Evolutionary conservation across 202 grass and related monocot genomes (phyloP).

Genomic region (Zizania palustris): DNA sequence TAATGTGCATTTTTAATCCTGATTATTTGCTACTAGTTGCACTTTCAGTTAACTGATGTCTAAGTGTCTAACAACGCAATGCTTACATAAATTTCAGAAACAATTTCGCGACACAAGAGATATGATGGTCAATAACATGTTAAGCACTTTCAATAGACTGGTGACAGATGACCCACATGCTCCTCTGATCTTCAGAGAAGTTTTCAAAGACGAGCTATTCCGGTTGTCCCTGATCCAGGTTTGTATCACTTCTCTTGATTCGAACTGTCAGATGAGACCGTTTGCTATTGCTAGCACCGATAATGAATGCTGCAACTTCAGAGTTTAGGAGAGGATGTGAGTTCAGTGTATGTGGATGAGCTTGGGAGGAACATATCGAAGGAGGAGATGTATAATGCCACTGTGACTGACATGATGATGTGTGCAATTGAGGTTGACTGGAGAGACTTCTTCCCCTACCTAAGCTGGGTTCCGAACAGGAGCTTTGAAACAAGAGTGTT

Average conservation of each 20-base stretch:
- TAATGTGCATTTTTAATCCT: background rate
- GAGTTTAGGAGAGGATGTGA: conserved; percentile 67
- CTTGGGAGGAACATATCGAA: conserved; percentile 59
- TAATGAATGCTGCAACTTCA: conserved; percentile 37
- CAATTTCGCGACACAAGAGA: conserved; percentile 58
- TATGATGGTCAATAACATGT: conserved; percentile 60
- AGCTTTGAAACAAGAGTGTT: conserved; percentile 61
- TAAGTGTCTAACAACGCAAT: conserved; percentile 8
- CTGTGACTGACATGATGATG: conserved; percentile 76
- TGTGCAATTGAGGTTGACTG: conserved; percentile 82
- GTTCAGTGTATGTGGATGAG: conserved; percentile 67
- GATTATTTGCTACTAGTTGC: background rate
- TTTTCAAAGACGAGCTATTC: conserved; percentile 80
- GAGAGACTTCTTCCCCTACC: conserved; percentile 97
- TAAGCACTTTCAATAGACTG: conserved; percentile 45
- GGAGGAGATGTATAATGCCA: conserved; percentile 57
- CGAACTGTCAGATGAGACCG: background rate
- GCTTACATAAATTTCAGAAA: conserved; percentile 58
- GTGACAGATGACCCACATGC: conserved; percentile 50
- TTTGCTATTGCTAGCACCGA: background rate
- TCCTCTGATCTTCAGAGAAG: conserved; percentile 61
- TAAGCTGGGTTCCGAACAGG: conserved; percentile 83
- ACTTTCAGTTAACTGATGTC: background rate
- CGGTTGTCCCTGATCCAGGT: conserved; percentile 68
- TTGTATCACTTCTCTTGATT: conserved; percentile 9